Conservation (phyloP, 352 stramenopile genomes). For the Globisporangium echinulatum region DNA sequence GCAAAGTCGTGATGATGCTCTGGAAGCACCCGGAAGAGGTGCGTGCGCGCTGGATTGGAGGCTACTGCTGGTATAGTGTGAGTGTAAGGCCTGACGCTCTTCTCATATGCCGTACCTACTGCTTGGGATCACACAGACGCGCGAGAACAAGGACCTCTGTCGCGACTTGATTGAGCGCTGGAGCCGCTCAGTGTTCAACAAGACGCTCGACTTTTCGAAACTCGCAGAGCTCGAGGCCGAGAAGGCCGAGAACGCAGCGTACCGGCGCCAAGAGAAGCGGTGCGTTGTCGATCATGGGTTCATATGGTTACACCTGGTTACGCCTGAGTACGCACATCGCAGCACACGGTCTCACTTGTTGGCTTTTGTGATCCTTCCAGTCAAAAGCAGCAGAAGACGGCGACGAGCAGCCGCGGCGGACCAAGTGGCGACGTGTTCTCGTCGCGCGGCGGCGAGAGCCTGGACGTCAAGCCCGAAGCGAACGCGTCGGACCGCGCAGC, state of each 20-base stretch:
- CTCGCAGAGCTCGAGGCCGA: conserved; percentile 79
- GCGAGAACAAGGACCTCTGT: conserved; percentile 84
- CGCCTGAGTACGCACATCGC: too few species aligned
- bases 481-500: conserved; percentile 57
- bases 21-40: conserved; percentile 87
- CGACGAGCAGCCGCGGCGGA: conserved; percentile 17
- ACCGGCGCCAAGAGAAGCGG: conserved; percentile 51
- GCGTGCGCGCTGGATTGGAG: not conserved
- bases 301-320: not conserved
- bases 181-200: conserved; percentile 86
- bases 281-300: conserved; percentile 12
- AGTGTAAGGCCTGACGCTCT: not conserved
- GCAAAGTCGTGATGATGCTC: conserved; percentile 83
- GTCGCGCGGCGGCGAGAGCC: conserved; percentile 17
- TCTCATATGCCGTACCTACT: too few species aligned
- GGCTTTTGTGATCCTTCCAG: conserved; percentile 5
- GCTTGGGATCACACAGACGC: conserved; percentile 29
- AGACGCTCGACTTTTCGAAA: conserved; percentile 85
- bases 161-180: conserved; percentile 80
- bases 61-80: not conserved
- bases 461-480: conserved; percentile 27
- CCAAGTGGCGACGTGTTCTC: conserved; percentile 52
- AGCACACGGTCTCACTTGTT: not conserved
- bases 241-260: conserved; percentile 73
- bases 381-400: conserved; percentile 38